Conservation (phyloP, 257 asterid species). For the Nicotiana tabacum region DNA sequence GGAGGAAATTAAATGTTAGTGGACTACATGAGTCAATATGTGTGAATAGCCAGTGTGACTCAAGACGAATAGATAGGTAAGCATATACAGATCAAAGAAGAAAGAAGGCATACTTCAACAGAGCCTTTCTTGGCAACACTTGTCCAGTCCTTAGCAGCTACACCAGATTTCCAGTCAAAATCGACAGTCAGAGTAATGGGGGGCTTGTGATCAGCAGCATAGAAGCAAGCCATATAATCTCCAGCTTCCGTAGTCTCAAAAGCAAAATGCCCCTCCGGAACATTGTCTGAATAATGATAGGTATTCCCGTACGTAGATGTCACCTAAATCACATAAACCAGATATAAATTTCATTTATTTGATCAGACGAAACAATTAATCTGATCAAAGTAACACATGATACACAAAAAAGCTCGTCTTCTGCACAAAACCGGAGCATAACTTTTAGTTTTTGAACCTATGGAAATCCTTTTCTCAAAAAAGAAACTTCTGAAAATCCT, state of each 20-base stretch:
- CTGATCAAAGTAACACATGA: not conserved
- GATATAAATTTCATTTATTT: not conserved
- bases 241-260: conserved; percentile 78
- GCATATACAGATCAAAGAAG: not conserved
- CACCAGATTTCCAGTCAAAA: conserved; percentile 87
- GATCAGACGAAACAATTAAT: not conserved
- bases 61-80: not conserved
- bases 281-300: conserved; percentile 75
- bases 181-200: conserved; percentile 54
- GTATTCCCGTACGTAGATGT: conserved; percentile 74
- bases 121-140: conserved; percentile 88
- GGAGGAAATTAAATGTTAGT: not conserved
- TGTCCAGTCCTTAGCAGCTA: conserved; percentile 91
- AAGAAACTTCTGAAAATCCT: not conserved
- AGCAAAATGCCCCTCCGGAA: conserved; percentile 68
- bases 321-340: conserved; percentile 40
- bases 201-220: conserved; percentile 65
- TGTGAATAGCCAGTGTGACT: not conserved
- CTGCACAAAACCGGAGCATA: not conserved
- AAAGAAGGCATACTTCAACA: conserved; percentile 56
- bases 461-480: not conserved
- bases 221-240: conserved; percentile 86
- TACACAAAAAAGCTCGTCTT: not conserved
- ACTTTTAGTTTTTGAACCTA: not conserved
- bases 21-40: not conserved